Evolutionary conservation across 345 rosid genomes (phyloP), one percentile per base, ranked within the genome.

Genomic region (Eutrema heterophyllum): DNA sequence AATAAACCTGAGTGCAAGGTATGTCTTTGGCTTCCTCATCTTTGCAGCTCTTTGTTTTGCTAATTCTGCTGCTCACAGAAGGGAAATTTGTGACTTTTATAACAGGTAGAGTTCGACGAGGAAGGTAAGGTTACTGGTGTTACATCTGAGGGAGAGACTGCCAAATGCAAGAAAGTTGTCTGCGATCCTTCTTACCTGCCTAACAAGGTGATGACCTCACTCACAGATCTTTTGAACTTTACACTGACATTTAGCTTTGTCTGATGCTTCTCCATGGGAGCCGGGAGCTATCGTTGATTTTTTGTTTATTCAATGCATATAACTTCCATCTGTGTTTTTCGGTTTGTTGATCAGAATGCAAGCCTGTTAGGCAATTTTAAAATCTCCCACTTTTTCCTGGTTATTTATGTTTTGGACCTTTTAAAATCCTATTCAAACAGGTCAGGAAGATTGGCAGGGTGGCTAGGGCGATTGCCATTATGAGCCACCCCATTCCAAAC

Each of bases 111-210:
- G 82, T 96, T 89, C 4, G 80, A 96, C 36, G 93, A 83, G 50
- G 96, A 90, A 82, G 96, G 99, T 29, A 84, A 87, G 81, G 99
- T 84, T 68, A 2, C 12, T 41, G 99, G 98, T 74, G 99, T 96
- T 54, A 90, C 98, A 29, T 95, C 99, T 9, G 99, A 92, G 81
- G 97, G 99, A 56, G 97, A 88, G 87, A 96, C 99, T 70, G 99
- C 98, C n/a, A 88, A 66, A 80, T 89, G 98, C 86, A 90, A 90
- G 79, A 96, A 92, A 82, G 90, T 92, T 81, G 99, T 96, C 58
- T 92, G 99, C 21, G 98, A 96, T 68, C 99, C 98, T 64, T 96
- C 97, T 30, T 96, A 89, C 86, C 83, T 92, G 33, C 83, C 92
- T 7, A 74, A 70, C 84, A 96, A 92, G 97, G 98, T 96, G 83